Base-by-base conservation (phyloP, 2,329 filamentous ascomycete genomes). In the Chrysoporthe deuterocubensis region DNA sequence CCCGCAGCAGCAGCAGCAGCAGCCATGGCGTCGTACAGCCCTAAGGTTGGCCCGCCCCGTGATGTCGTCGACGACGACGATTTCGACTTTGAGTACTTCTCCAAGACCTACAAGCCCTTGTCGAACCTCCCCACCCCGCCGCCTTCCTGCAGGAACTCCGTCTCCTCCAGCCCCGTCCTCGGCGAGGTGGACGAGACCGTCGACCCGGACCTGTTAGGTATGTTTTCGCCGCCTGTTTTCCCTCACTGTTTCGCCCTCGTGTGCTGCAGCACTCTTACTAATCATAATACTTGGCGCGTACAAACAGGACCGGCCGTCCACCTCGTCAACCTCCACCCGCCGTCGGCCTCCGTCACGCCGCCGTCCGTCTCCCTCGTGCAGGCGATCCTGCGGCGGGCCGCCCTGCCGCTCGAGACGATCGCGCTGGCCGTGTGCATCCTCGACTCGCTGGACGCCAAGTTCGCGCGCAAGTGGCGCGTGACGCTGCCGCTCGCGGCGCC, bases 111-210 rank as follows among this genome's bases (percentile, higher is more conserved):
- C 77, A 85, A 87, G 60, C 89, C 89, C 11, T 81, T 91, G 63
- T 91, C 89, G 42, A 90, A 89, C 76, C 83, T 91, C 32, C 89
- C 89, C 32, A 91, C 89, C 64, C 89, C 89, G 70, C 89, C 89
- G 57, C 84, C 84, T 13, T 89, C 86, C 57, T 84, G 83, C 62
- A 79, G 78, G 68, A 79, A 76, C 63, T 82, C 81, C 44, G 79
- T 80, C 40, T 74, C 76, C 52, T 81, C 82, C 73, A 83, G 82
- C 61, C 82, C 83, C 58, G 75, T 76, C 50, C 76, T 79, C 65
- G 76, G 77, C 21, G 81, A 83, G 63, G 81, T 84, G 73, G 81
- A 79, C 67, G 82, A 83, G 71, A 75, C 78, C 62, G 75, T 81
- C 68, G 81, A 80, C 73, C 76, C 76, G 13, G 78, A 77, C n/a